A percentile compares a stretch with the other conserved stretches of the same genome.
These are phyloP conservation scores for Benincasa hispida DNA, from an alignment of 306 rosid species.

Conservation along the genomic window DNA sequence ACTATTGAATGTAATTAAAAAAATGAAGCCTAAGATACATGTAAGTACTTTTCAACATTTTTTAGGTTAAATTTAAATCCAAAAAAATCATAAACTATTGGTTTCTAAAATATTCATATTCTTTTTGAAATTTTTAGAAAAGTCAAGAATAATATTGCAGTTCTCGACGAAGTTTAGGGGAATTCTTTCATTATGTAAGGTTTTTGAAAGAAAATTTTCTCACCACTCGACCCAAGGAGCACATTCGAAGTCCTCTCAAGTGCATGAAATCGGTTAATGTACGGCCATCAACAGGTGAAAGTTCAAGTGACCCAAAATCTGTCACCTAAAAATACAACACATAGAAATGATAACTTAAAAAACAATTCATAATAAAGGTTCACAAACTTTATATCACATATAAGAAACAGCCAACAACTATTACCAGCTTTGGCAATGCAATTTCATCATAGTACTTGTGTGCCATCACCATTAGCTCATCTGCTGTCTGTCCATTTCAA, in stretches of 20 bases:
- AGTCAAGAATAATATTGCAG: no score
- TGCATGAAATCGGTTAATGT: conserved; percentile 96
- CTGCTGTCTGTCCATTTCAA: conserved; percentile 48
- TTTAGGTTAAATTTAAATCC: no score
- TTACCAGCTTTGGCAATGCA: conserved; percentile 96
- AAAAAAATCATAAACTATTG: no score
- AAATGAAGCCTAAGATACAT: no score
- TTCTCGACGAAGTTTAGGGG: no score
- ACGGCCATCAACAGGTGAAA: conserved; percentile 98
- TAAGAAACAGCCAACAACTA: neutral
- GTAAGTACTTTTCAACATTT: no score
- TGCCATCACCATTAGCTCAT: conserved; percentile 61
- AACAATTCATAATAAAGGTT: conserved; percentile 4
- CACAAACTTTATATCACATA: neutral
- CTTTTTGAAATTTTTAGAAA: no score
- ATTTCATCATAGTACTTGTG: conserved; percentile 70
- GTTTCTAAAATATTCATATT: no score
- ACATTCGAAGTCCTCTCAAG: conserved; percentile 80
- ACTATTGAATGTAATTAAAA: no score
- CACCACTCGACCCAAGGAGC: conserved; percentile 86
- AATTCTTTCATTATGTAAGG: no score
- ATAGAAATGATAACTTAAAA: neutral
- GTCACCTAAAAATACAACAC: conserved; percentile 43
- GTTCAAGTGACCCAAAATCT: conserved; percentile 94
- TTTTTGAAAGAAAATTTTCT: conserved; percentile 7